Base-by-base conservation (phyloP, 352 stramenopile genomes). In the Pythium brachiatum region DNA sequence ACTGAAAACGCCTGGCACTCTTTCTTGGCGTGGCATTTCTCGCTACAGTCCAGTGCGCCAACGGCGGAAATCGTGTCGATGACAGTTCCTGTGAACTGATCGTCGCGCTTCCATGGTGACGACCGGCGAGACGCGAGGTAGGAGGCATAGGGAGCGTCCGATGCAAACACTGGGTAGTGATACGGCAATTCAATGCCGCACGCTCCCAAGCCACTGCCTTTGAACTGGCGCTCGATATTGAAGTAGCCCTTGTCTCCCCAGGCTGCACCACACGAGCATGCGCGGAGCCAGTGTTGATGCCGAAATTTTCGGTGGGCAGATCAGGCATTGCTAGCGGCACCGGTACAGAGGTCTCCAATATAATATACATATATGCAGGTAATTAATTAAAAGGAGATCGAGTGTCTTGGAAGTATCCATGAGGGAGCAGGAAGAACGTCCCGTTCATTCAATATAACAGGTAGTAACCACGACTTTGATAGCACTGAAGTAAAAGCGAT, bases 201-300 rank as follows among this genome's bases (percentile, higher is more conserved):
- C n/a, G 34, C 21, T 20, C 53, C 53, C 47, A 57, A 67, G 26
- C 51, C 34, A 15, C 65, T 39, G 36, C 44, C 44, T 20, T 27
- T n/a, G 18, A 36, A 50, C 13, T 50, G 48, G 44, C 66, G 70
- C 29, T 69, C 59, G 39, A 74, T 50, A 52, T 74, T 66, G 15
- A 66, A 32, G 57, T 66, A 83, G 4, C 70, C 73, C 38, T 69
- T 43, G 18, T 75, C 62, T 26, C 73, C 75, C 73, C 70, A 82
- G 7, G 3, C 0, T 1, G 27, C 18, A 2, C 69, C 63, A 53
- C 56, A 81, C 15, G 62, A 69, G 64, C 82, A 82, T 56, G 78
- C 78, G 47, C 76, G 29, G 26, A 75, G 77, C 44, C 54, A 71
- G 54, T 54, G n/a, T n/a, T n/a, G n/a, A n/a, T n/a, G n/a, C n/a